phyloP scores from a whole-genome alignment of 768 basidiomycete genomes.

The Trametes villosa region DNA sequence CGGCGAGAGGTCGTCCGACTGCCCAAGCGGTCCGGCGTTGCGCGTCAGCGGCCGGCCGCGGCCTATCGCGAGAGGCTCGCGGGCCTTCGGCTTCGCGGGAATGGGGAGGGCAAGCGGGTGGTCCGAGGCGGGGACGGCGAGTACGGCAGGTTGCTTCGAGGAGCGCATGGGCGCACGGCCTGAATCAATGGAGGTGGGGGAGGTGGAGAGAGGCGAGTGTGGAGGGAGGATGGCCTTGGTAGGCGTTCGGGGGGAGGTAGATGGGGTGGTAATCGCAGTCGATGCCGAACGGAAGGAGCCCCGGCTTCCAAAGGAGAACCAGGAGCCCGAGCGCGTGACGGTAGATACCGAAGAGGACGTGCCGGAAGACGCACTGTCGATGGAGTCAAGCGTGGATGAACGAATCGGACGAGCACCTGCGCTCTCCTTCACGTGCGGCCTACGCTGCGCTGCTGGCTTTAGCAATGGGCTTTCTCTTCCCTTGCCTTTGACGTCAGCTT shows the following conservation, averaged over 20 bases:
- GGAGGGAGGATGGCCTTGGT: slow-evolving; percentile 15
- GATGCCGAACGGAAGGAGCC: slow-evolving; percentile 39
- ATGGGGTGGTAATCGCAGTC: slow-evolving; percentile 41
- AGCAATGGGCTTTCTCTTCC: slow-evolving; percentile 38
- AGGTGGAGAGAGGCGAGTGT: not conserved
- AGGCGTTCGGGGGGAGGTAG: slow-evolving; percentile 35
- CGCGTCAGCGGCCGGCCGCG: slow-evolving; percentile 23
- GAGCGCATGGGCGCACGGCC: slow-evolving; percentile 9
- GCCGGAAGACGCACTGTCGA: slow-evolving; percentile 32
- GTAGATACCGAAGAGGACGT: slow-evolving; percentile 36
- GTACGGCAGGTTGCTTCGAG: slow-evolving; percentile 10
- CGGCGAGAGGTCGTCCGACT: slow-evolving; percentile 20
- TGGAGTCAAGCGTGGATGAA: slow-evolving; percentile 30
- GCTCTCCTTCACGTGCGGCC: slow-evolving; percentile 5
- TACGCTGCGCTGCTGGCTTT: slow-evolving; percentile 10
- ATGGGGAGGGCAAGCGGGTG: slow-evolving; percentile 21
- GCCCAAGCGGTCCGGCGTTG: not conserved
- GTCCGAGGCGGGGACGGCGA: slow-evolving; percentile 11
- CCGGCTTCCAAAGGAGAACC: slow-evolving; percentile 49
- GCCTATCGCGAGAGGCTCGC: slow-evolving; percentile 16
- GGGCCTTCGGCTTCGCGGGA: slow-evolving; percentile 8
- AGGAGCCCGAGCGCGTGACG: slow-evolving; percentile 44
- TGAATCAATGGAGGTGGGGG: slow-evolving; percentile 7
- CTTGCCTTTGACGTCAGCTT: slow-evolving; percentile 48
- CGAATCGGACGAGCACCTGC: slow-evolving; percentile 26